Percentiles rank a stretch among this genome's conserved stretches.
phyloP scores from a whole-genome alignment of 148 eudicot genomes.

The Heliamphora exappendiculata region DNA sequence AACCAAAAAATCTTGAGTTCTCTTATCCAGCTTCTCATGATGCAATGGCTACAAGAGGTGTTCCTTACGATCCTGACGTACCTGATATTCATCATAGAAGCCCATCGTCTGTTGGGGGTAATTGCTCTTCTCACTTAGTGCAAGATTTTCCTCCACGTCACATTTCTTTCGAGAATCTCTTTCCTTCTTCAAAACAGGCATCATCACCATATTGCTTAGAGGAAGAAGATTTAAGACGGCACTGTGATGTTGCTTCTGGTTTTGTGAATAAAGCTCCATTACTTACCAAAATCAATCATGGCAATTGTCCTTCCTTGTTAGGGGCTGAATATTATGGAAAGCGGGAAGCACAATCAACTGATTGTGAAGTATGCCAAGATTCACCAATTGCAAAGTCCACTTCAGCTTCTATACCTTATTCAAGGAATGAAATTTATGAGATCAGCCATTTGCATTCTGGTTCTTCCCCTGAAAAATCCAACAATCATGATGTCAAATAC shows the following conservation, averaged over 20 bases:
- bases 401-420: background rate
- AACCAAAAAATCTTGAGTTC: slow-evolving; percentile 1
- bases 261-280: slow-evolving; percentile 8
- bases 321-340: slow-evolving; percentile 12
- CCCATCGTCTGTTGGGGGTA: background rate
- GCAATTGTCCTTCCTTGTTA: background rate
- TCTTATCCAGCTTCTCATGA: slow-evolving; percentile 15
- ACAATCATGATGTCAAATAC: background rate
- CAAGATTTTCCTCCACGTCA: slow-evolving; percentile 12
- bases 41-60: slow-evolving; percentile 20
- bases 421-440: slow-evolving; percentile 8
- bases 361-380: background rate
- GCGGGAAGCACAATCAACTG: slow-evolving; percentile 9
- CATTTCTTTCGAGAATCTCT: background rate
- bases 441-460: background rate
- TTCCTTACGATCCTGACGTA: slow-evolving; percentile 21
- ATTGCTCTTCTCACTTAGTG: background rate
- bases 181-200: background rate
- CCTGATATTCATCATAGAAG: background rate
- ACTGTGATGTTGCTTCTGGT: slow-evolving; percentile 12
- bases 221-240: slow-evolving; percentile 4
- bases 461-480: background rate
- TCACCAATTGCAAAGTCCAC: background rate
- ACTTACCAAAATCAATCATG: slow-evolving; percentile 1
- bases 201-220: slow-evolving; percentile 7